Evolutionary conservation across 371 early-diverging fungal species (phyloP), one percentile per base, ranked within the genome.

Genomic region (Basidiobolus meristosporus): DNA sequence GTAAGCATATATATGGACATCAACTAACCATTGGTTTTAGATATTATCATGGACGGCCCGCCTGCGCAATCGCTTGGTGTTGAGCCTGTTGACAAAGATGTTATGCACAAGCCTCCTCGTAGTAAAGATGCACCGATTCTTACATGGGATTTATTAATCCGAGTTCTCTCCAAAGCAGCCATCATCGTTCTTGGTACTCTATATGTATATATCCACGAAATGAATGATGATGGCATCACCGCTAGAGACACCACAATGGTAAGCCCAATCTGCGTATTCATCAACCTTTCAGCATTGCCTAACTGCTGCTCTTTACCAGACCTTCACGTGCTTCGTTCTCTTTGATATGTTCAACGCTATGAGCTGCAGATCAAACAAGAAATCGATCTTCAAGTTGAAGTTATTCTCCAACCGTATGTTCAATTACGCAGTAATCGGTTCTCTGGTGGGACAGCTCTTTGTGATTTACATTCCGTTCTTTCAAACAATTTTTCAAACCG

Each of bases 271-370:
- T 35, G 28, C 15, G n/a, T 33, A 22, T 28, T 31, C 2, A 40
- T 37, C 16, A 3, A 28, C 20, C 12, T 19, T 31, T 38, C 15
- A 23, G 17, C 29, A 32, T 11, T 29, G 14, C 21, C 11, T 29
- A 12, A 14, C 12, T 20, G n/a, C n/a, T n/a, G n/a, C 3, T 44
- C 17, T 10, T 28, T 10, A 40, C n/a, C 57, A 72, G 82, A 92
- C 96, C 0, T 95, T 95, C 51, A 91, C 96, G 3, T 79, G 82
- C 19, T 90, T 95, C 62, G 93, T 95, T 26, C 72, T 91, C 44
- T 91, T 85, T 52, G 93, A 90, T 52, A 82, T 92, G 78, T 90
- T 88, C 61, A 95, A 95, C 50, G 83, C 90, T 2, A 55, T 90
- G 36, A 68, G 85, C 3, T 95, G 93, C 52, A 75, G 93, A 21